Percentiles rank a stretch among this genome's conserved stretches.
Conservation (phyloP, 768 basidiomycete species). For the Basidioascus undulatus region DNA sequence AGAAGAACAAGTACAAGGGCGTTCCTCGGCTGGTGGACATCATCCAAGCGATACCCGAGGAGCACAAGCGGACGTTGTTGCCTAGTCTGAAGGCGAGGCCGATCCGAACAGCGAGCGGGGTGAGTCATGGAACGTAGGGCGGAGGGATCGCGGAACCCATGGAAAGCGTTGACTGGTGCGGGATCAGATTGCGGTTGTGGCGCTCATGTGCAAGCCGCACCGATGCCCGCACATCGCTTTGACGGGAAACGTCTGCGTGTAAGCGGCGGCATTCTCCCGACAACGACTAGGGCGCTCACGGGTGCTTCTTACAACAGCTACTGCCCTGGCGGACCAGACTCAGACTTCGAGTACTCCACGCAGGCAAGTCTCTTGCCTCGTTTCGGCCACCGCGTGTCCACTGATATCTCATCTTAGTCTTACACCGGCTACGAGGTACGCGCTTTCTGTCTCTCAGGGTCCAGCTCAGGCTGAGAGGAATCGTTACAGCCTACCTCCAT, state of each 20-base stretch:
- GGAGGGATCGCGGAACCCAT: too few species aligned
- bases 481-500: slow-evolving; percentile 64
- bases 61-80: slow-evolving; percentile 73
- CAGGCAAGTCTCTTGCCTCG: slow-evolving; percentile 35
- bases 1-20: slow-evolving; percentile 64
- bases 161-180: too few species aligned
- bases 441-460: background rate
- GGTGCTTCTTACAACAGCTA: slow-evolving; percentile 35
- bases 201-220: slow-evolving; percentile 99
- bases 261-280: background rate
- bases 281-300: background rate
- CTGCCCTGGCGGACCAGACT: slow-evolving; percentile 96
- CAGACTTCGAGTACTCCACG: slow-evolving; percentile 97
- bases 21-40: slow-evolving; percentile 90
- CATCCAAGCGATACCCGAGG: slow-evolving; percentile 92
- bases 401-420: slow-evolving; percentile 11
- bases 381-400: too few species aligned
- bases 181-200: slow-evolving; percentile 87
- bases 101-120: slow-evolving; percentile 87
- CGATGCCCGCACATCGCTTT: slow-evolving; percentile 98
- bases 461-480: background rate
- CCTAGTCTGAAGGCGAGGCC: slow-evolving; percentile 81
- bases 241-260: slow-evolving; percentile 99
- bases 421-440: slow-evolving; percentile 22
- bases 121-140: slow-evolving; percentile 20